Percentiles rank a stretch among this genome's conserved stretches.
Evolutionary conservation across 371 early-diverging fungal species (phyloP).

Genomic region (Edhazardia aedis): DNA sequence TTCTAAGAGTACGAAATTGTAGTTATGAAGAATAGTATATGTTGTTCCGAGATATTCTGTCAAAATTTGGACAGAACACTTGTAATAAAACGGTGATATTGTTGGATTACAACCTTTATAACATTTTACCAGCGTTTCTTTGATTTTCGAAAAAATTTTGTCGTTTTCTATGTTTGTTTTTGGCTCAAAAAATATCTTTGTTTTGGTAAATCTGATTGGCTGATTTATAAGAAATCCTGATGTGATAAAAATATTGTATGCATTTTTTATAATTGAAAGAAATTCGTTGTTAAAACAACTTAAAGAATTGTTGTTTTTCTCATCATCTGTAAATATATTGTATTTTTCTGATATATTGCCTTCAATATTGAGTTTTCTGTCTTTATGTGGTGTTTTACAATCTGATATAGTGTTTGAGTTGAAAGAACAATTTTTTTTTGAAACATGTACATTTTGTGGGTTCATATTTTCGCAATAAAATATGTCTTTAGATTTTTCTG

Average conservation of each 20-base stretch:
- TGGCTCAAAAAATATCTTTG: conserved; percentile 3
- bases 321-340: no score
- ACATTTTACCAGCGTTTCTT: neutral
- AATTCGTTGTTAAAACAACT: no score
- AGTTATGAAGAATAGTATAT: conserved; percentile 24
- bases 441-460: no score
- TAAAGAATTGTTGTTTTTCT: no score
- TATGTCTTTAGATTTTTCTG: no score
- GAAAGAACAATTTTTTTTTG: no score
- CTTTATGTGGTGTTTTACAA: no score
- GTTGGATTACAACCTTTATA: conserved; percentile 11
- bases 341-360: no score
- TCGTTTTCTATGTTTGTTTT: neutral
- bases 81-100: conserved; percentile 23
- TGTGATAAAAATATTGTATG: conserved; percentile 14
- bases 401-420: no score
- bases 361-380: no score
- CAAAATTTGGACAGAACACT: conserved; percentile 6
- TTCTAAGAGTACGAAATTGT: conserved; percentile 3
- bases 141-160: neutral
- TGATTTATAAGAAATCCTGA: conserved; percentile 27
- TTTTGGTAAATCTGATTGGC: conserved; percentile 9
- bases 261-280: conserved; percentile 10
- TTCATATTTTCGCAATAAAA: no score
- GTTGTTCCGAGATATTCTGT: conserved; percentile 20